Conservation (phyloP, 192 early-diverging fungal genomes). For the Coemansia sp. region DNA sequence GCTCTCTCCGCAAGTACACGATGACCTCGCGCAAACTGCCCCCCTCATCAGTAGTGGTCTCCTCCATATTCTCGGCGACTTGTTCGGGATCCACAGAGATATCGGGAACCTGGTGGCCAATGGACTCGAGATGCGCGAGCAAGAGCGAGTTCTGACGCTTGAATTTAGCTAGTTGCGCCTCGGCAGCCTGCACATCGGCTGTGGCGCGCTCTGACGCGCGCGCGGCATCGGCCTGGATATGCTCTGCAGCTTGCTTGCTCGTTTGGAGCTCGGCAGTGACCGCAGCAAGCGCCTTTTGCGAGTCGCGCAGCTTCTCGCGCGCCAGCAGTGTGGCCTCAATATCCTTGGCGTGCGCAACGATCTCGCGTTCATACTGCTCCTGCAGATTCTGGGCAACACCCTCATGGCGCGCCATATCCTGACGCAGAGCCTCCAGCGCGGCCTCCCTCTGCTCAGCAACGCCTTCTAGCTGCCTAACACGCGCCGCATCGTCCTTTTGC, state of each 20-base stretch:
- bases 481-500: conserved; percentile 37
- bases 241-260: neutral
- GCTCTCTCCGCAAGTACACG: conserved; percentile 70
- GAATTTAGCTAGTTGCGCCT: conserved; percentile 60
- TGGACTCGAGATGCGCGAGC: conserved; percentile 72
- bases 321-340: conserved; percentile 55
- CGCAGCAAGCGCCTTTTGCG: conserved; percentile 20
- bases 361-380: conserved; percentile 72
- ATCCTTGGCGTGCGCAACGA: conserved; percentile 64
- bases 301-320: conserved; percentile 47
- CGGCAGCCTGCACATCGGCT: conserved; percentile 44
- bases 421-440: conserved; percentile 46
- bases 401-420: conserved; percentile 61
- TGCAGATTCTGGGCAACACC: conserved; percentile 57
- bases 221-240: conserved; percentile 39
- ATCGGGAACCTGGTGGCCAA: conserved; percentile 54
- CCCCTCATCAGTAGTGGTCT: conserved; percentile 12
- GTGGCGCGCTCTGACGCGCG: conserved; percentile 17
- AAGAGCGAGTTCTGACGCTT: conserved; percentile 72
- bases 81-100: conserved; percentile 40
- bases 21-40: conserved; percentile 64
- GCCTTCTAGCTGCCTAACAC: conserved; percentile 21
- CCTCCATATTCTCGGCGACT: neutral
- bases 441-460: conserved; percentile 14
- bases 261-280: conserved; percentile 27